These are phyloP conservation scores for Strobilomyces echinocephalus DNA, from an alignment of 768 basidiomycete species.

Conservation along the genomic window DNA sequence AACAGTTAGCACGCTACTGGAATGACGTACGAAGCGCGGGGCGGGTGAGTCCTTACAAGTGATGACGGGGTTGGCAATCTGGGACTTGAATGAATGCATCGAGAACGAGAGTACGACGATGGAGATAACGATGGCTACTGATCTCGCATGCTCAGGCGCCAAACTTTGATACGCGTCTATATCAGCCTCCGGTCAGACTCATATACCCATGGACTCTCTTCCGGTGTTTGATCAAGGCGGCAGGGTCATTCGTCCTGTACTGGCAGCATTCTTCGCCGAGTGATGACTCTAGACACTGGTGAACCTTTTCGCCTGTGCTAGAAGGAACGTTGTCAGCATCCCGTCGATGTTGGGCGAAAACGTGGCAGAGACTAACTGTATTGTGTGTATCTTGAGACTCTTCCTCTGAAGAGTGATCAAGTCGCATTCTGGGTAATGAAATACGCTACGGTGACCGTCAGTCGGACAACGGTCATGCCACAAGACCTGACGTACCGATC, in stretches of 20 bases:
- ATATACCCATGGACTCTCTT: slow-evolving; percentile 19
- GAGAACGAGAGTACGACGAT: not conserved
- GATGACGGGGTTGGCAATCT: not conserved
- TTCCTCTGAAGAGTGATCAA: slow-evolving; percentile 21
- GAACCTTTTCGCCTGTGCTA: slow-evolving; percentile 22
- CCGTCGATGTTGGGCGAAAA: not conserved
- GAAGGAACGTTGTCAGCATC: not conserved
- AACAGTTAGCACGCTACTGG: not conserved
- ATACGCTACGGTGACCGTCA: slow-evolving; percentile 10
- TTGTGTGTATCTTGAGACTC: slow-evolving; percentile 18
- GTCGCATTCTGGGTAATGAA: slow-evolving; percentile 15
- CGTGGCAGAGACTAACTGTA: slow-evolving; percentile 11
- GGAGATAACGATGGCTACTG: not conserved
- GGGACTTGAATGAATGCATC: slow-evolving; percentile 1
- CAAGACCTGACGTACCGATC: slow-evolving; percentile 1
- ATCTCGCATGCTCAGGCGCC: not conserved
- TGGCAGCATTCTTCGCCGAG: slow-evolving; percentile 6
- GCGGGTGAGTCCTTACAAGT: not conserved
- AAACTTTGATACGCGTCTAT: not conserved
- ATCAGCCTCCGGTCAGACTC: no score
- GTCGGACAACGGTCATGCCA: not conserved
- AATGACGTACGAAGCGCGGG: not conserved
- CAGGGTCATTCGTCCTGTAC: slow-evolving; percentile 25
- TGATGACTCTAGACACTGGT: slow-evolving; percentile 7
- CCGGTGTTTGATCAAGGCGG: slow-evolving; percentile 24